Conservation (phyloP, 2,329 filamentous ascomycete genomes). For the Torrubiella hemipterigena region DNA sequence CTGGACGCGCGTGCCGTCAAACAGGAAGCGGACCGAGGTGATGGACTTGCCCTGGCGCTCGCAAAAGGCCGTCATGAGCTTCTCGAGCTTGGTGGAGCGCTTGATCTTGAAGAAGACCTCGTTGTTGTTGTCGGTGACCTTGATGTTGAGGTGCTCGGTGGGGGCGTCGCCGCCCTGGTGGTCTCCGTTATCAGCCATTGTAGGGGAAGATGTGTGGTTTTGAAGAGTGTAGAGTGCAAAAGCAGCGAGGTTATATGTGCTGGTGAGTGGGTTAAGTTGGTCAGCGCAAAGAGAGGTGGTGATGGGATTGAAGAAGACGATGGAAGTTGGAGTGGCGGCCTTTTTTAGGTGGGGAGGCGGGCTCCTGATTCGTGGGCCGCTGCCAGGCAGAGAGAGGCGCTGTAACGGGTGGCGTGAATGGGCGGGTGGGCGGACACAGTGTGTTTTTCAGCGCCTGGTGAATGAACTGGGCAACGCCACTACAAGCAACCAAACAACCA, state of each 20-base stretch:
- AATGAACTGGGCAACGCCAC: too few relatives aligned
- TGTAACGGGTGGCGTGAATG: too few relatives aligned
- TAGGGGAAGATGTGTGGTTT: constrained; percentile 7
- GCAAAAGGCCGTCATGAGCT: constrained; percentile 97
- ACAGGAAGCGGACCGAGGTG: constrained; percentile 81
- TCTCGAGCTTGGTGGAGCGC: constrained; percentile 87
- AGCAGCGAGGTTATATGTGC: neutral
- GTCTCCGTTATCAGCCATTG: constrained; percentile 41
- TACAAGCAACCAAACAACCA: too few relatives aligned
- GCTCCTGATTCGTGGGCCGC: too few relatives aligned
- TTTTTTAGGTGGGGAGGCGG: neutral
- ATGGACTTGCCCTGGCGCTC: constrained; percentile 86
- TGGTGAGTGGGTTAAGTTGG: neutral
- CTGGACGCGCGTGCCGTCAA: constrained; percentile 89
- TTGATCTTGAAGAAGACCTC: constrained; percentile 99
- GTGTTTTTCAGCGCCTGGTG: too few relatives aligned
- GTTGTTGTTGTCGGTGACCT: constrained; percentile 98
- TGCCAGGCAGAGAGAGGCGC: too few relatives aligned
- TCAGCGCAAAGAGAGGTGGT: neutral
- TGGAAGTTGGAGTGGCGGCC: neutral
- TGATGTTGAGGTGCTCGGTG: constrained; percentile 91
- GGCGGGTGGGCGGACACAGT: too few relatives aligned
- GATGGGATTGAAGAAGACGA: too few relatives aligned
- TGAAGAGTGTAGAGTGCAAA: neutral
- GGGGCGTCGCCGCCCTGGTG: constrained; percentile 30